phyloP scores from a whole-genome alignment of 768 basidiomycete species.

The Hebeloma cylindrosporum region DNA sequence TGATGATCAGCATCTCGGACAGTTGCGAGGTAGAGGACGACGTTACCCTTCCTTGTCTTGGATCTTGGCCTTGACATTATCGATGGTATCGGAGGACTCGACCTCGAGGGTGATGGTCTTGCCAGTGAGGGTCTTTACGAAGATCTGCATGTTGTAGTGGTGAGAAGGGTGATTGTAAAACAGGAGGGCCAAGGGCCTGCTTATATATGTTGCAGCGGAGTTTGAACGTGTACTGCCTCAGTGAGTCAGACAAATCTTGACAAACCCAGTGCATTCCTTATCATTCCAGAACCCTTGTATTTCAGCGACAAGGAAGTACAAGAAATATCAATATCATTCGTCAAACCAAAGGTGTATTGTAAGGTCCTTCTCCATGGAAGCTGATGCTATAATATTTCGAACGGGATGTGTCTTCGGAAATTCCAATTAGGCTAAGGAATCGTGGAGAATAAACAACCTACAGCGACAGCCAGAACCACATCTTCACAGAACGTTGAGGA shows the following conservation, averaged over 20 bases:
- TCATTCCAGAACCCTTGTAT: background rate
- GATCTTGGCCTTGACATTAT: conserved; percentile 79
- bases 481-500: conserved; percentile 30
- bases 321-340: conserved; percentile 18
- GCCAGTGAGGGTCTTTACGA: conserved; percentile 60
- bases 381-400: conserved; percentile 76
- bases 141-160: conserved; percentile 62
- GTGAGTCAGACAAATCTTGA: conserved; percentile 21
- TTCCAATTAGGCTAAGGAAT: background rate
- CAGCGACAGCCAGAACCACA: conserved; percentile 79
- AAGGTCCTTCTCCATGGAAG: conserved; percentile 87
- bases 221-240: conserved; percentile 35
- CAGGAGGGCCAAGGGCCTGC: conserved; percentile 11
- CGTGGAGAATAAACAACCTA: conserved; percentile 33
- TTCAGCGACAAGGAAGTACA: background rate
- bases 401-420: conserved; percentile 70
- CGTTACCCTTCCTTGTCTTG: conserved; percentile 86
- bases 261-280: background rate
- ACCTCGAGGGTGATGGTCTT: conserved; percentile 80
- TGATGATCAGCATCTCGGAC: conserved; percentile 11
- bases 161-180: conserved; percentile 11
- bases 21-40: conserved; percentile 1
- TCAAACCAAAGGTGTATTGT: conserved; percentile 83
- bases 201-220: conserved; percentile 38
- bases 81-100: conserved; percentile 69